Evolutionary conservation across 2,329 filamentous ascomycete species (phyloP), one percentile per base, ranked within the genome.

Genomic region (Lecanosticta acicola): DNA sequence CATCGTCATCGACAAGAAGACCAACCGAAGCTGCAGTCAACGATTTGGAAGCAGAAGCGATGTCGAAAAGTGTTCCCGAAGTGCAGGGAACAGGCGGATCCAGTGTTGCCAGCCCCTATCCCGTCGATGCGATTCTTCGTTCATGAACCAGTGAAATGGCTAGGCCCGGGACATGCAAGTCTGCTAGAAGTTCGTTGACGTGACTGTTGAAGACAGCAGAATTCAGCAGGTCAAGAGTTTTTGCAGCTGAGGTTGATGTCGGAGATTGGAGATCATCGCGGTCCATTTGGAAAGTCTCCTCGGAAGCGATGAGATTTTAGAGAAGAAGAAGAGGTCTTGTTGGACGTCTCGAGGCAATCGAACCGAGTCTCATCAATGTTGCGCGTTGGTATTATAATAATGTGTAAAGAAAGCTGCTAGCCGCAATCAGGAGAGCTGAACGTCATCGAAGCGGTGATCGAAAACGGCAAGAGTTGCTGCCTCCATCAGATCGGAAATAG

Each of bases 31-130:
- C 76, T 1, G 73, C 70, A 0, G 72, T 74, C 38, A 78, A 71
- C 2, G 76, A 73, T 57, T 82, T 82, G 16, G 76, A 78, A 1
- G 71, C 79, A 34, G 76, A 79, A 1, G 71, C 79, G 2, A 68
- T 69, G 47, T 75, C 77, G 63, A 76, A 81, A 2, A 81, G 65
- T 0, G 77, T 80, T 21, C 73, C 64, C 1, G 71, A 58, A 0
- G 67, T 74, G 7, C 70, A 69, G 0, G 65, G 60, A 0, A 61
- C 67, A 3, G 59, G 62, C 1, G 44, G 57, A 3, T 70, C 62
- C 3, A 68, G 59, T n/a, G 49, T 47, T 41, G 66, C 56, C 54
- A 70, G 49, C 50, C 72, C 61, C 50, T 69, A 65, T 24, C 67
- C 67, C 70, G 72, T 49, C 51, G 63, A 48, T 32, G 48, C 71